Evolutionary conservation across 2,329 filamentous ascomycete species (phyloP), one percentile per base, ranked within the genome.

Genomic region (Cordyceps tenuipes): DNA sequence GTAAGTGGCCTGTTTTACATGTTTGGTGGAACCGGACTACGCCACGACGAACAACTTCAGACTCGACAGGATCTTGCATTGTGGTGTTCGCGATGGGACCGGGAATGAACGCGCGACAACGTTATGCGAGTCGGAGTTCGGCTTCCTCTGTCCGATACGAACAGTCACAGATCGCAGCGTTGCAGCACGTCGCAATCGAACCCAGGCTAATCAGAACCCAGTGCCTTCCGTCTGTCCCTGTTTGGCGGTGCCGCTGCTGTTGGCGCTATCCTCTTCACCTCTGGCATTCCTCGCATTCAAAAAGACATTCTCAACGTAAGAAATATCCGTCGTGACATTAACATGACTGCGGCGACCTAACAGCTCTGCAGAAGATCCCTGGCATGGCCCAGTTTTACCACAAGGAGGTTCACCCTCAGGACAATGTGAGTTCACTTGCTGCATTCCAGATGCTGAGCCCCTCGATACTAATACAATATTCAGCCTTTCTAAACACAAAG

Each of bases 231-330:
- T 64, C 66, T 79, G 53, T 82, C 76, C 61, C 75, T 77, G 59
- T 84, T 84, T 68, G 83, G 82, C 62, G 83, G 75, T 63, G 81
- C 82, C 61, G 82, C 80, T 62, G 79, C 79, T 66, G 77, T 84
- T 64, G 82, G 75, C 64, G 75, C 84, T 64, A 77, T 86, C 66
- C 83, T 82, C 77, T 84, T 76, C 70, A 76, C 81, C 64, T 85
- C 83, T 46, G 84, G 84, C 66, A 80, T 87, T 53, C 85, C 85
- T 65, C 79, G 77, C 70, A 75, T 87, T 65, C 76, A 83, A 72
- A 70, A 69, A 52, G 85, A 88, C 67, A 76, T 88, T 64, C 78
- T 87, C 64, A 73, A 78, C 71, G 82, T 84, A 74, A 61, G 76
- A 26, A n/a, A 19, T 31, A 3, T 49, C 5, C 5, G 0, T 5